A percentile compares a stretch with the other conserved stretches of the same genome.
Conservation (phyloP, 208 protist genomes). For the Phytomonas sp. region DNA sequence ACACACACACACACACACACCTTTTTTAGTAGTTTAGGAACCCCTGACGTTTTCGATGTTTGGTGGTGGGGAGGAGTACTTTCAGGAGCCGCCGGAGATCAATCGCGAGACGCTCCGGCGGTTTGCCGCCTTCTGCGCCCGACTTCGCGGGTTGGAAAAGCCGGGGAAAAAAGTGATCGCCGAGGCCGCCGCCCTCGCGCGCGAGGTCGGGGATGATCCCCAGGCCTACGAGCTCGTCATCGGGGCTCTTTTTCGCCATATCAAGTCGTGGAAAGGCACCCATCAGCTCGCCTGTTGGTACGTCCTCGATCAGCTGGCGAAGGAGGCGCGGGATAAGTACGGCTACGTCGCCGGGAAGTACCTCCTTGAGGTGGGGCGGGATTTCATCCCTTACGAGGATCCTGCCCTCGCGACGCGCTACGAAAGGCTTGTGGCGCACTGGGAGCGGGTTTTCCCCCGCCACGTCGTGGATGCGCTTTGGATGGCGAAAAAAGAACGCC, state of each 20-base stretch:
- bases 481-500: conserved; percentile 80
- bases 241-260: conserved; percentile 79
- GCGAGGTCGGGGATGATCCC: conserved; percentile 63
- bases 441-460: conserved; percentile 80
- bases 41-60: conserved; percentile 39
- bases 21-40: not conserved
- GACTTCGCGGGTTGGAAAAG: conserved; percentile 63
- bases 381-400: conserved; percentile 88
- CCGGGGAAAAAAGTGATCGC: conserved; percentile 66
- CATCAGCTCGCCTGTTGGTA: conserved; percentile 89
- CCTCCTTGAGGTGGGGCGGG: conserved; percentile 78
- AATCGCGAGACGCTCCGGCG: conserved; percentile 69
- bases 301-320: conserved; percentile 86
- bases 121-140: conserved; percentile 70
- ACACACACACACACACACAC: too few species aligned
- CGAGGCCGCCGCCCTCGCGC: conserved; percentile 38
- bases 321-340: conserved; percentile 83
- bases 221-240: conserved; percentile 78
- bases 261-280: conserved; percentile 76
- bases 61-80: conserved; percentile 88
- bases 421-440: conserved; percentile 86
- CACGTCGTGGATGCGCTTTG: conserved; percentile 84
- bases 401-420: conserved; percentile 68
- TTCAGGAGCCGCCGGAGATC: conserved; percentile 69
- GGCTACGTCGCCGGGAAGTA: conserved; percentile 77